Evolutionary conservation across 1,284 basidiomycete species (phyloP), one percentile per base, ranked within the genome.

Genomic region (Flammula alnicola): DNA sequence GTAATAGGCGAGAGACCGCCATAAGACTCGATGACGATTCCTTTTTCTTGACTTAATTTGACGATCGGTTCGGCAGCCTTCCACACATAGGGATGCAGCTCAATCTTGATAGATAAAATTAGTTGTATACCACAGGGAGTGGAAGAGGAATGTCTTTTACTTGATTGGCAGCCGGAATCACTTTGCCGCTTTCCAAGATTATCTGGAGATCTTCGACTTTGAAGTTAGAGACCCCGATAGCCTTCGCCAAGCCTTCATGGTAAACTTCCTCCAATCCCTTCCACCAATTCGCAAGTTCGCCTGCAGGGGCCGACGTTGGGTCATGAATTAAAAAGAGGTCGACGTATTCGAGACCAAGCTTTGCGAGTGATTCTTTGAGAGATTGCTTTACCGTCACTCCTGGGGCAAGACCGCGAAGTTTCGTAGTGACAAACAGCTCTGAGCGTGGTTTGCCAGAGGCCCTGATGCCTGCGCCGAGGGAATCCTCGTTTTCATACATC

Each of bases 171-270:
- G 83, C 81, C 0, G 92, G 91, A 3, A 76, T 59, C 30, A 90
- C 67, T 22, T 73, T 79, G 19, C 81, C 86, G 20, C 68, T 75
- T 26, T 78, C 74, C 22, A 90, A 62, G 30, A 93, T 71, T 44
- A 79, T 78, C 52, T 84, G 68, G 35, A 95, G 68, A 57, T 94
- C 78, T 51, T 81, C 71, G 14, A 85, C 75, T 12, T 75, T 78
- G 67, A 88, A 94, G 72, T 95, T 95, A 46, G 86, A 91, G 11
- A 96, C 91, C 1, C 93, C 93, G 51, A 95, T 90, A 32, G 83
- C 85, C 66, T 79, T 87, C 30, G 88, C 74, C 37, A 92, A 69
- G 1, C 89, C 89, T 38, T 82, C 81, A 39, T 70, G 69, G 67
- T 88, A 78, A 41, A 87, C 68, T 36, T 76, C 79, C 63, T 93